Conservation (phyloP, 345 rosid genomes). For the Pseudoturritis turrita region DNA sequence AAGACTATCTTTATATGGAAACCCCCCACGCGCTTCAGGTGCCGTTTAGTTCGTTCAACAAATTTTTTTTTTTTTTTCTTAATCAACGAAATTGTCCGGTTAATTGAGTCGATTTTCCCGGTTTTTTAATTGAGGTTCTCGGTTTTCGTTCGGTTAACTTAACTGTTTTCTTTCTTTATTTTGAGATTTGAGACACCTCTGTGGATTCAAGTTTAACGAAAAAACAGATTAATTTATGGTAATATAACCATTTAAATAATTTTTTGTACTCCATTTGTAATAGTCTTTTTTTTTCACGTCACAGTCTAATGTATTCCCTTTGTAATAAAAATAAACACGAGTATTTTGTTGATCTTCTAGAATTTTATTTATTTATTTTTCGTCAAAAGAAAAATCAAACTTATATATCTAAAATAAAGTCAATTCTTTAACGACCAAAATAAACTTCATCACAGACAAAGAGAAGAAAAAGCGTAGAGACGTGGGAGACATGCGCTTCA, state of each 20-base stretch:
- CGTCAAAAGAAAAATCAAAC: slow-evolving; percentile 22
- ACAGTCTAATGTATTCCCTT: background rate
- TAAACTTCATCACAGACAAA: slow-evolving; percentile 25
- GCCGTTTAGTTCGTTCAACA: background rate
- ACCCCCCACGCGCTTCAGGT: slow-evolving; percentile 30
- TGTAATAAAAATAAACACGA: background rate
- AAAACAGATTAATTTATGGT: too few relatives aligned
- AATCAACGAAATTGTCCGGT: background rate
- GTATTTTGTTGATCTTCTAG: slow-evolving; percentile 5
- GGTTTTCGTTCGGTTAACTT: background rate
- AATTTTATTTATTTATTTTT: background rate
- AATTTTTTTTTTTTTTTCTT: background rate
- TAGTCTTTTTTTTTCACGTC: too few relatives aligned
- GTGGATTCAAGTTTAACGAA: background rate
- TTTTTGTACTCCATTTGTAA: too few relatives aligned
- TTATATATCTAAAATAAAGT: background rate
- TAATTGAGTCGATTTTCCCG: background rate
- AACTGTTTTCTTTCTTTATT: background rate
- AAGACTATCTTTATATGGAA: slow-evolving; percentile 21
- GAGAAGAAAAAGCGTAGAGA: background rate
- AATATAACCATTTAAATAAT: too few relatives aligned
- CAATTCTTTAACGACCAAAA: slow-evolving; percentile 6
- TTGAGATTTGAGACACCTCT: background rate
- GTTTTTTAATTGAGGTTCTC: background rate
- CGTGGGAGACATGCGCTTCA: background rate